These are phyloP conservation scores for Fusarium sp. DNA, from an alignment of 2,329 filamentous ascomycete species.

Conservation along the genomic window DNA sequence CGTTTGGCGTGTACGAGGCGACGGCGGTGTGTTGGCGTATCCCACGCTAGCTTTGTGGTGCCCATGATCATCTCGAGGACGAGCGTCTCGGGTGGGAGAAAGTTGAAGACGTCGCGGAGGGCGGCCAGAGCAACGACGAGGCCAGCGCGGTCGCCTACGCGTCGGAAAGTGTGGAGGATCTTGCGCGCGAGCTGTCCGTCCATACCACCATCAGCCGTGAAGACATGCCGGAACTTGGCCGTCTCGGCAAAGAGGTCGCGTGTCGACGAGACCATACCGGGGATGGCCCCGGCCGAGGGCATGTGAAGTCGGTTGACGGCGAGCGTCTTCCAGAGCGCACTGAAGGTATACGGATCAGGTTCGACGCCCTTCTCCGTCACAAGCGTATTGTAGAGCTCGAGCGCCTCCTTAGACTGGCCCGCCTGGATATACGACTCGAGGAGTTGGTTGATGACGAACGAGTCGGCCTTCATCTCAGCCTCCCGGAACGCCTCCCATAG, in stretches of 20 bases:
- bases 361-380: constrained; percentile 59
- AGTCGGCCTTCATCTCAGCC: constrained; percentile 74
- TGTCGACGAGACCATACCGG: constrained; percentile 47
- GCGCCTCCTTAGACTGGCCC: constrained; percentile 64
- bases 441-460: constrained; percentile 83
- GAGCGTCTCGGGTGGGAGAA: constrained; percentile 57
- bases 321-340: constrained; percentile 72
- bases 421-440: constrained; percentile 73
- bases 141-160: constrained; percentile 56
- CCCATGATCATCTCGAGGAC: constrained; percentile 59
- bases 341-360: constrained; percentile 76
- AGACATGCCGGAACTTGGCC: constrained; percentile 59
- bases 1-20: constrained; percentile 56
- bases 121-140: constrained; percentile 58
- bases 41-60: constrained; percentile 56
- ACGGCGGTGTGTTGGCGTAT: constrained; percentile 52
- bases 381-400: constrained; percentile 66
- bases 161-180: constrained; percentile 62
- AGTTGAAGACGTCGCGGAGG: constrained; percentile 56
- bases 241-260: constrained; percentile 60
- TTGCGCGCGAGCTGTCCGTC: constrained; percentile 60
- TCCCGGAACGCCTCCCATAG: constrained; percentile 71
- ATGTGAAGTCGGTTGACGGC: constrained; percentile 59
- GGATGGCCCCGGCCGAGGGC: constrained; percentile 44
- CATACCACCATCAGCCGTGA: constrained; percentile 53